phyloP scores from a whole-genome alignment of 2,329 filamentous ascomycete genomes.

The Aspergillus tubingensis region DNA sequence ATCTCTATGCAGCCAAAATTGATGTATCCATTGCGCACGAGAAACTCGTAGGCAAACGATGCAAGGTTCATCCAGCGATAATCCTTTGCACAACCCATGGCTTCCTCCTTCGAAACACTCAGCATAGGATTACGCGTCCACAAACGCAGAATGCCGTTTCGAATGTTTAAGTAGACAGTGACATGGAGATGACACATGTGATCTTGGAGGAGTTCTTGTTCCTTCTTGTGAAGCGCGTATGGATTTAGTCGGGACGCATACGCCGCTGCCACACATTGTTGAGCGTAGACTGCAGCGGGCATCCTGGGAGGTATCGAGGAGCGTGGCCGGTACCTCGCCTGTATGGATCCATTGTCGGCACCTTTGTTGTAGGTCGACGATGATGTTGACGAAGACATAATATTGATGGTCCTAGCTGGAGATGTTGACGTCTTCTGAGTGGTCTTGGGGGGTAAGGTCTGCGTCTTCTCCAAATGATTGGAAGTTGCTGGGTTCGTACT shows the following conservation, averaged over 20 bases:
- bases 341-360: slow-evolving; percentile 31
- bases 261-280: slow-evolving; percentile 85
- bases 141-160: slow-evolving; percentile 87
- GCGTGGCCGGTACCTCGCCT: slow-evolving; percentile 65
- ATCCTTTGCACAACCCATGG: slow-evolving; percentile 86
- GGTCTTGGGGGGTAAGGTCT: slow-evolving; percentile 28
- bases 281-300: slow-evolving; percentile 75
- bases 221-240: slow-evolving; percentile 80
- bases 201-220: slow-evolving; percentile 76
- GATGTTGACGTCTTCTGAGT: slow-evolving; percentile 29
- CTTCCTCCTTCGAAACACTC: slow-evolving; percentile 78
- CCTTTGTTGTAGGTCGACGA: slow-evolving; percentile 20
- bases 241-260: slow-evolving; percentile 88
- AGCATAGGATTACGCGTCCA: slow-evolving; percentile 87
- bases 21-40: slow-evolving; percentile 87
- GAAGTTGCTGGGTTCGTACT: slow-evolving; percentile 27
- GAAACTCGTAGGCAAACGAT: slow-evolving; percentile 87
- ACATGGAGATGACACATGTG: slow-evolving; percentile 87
- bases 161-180: slow-evolving; percentile 92
- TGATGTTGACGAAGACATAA: slow-evolving; percentile 16
- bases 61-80: slow-evolving; percentile 86
- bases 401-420: slow-evolving; percentile 25
- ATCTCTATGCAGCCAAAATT: slow-evolving; percentile 90
- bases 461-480: slow-evolving; percentile 26
- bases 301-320: slow-evolving; percentile 81